phyloP scores from a whole-genome alignment of 1,139 yeast genomes.

The Taphrina populina region DNA sequence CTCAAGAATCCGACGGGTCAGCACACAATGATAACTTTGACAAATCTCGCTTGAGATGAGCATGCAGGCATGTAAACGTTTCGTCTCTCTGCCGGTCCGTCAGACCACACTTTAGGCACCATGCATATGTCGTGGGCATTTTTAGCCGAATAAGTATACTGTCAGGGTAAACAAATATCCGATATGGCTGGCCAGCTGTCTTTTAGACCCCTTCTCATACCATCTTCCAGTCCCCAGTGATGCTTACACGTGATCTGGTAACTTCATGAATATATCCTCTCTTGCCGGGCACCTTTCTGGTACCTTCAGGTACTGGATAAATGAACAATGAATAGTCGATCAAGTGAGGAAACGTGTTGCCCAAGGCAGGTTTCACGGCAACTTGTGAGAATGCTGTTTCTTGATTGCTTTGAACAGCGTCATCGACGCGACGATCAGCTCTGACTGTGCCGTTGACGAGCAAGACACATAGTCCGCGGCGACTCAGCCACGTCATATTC shows the following conservation, averaged over 20 bases:
- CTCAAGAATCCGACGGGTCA: too few species aligned
- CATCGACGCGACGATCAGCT: constrained; percentile 2
- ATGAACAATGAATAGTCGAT: constrained; percentile 29
- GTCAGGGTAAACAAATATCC: too few species aligned
- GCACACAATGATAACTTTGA: too few species aligned
- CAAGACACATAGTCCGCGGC: constrained; percentile 13
- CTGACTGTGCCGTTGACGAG: constrained; percentile 27
- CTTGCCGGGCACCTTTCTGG: constrained; percentile 13
- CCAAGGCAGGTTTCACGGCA: constrained; percentile 30
- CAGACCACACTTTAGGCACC: too few species aligned
- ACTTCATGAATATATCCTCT: constrained; percentile 15
- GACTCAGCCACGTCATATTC: constrained; percentile 5
- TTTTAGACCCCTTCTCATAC: too few species aligned
- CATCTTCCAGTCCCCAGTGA: constrained; percentile 19
- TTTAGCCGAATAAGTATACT: too few species aligned
- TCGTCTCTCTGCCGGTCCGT: too few species aligned
- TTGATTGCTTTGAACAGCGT: background rate
- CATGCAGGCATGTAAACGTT: too few species aligned
- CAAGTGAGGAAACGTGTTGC: constrained; percentile 33
- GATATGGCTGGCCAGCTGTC: too few species aligned
- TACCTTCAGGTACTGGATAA: constrained; percentile 17
- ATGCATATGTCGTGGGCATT: too few species aligned
- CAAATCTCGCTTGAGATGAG: too few species aligned
- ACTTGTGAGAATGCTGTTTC: constrained; percentile 28
- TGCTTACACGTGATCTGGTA: constrained; percentile 25